A percentile compares a stretch with the other conserved stretches of the same genome.
Conservation (phyloP, 192 early-diverging fungal genomes). For the Backusella circina region DNA sequence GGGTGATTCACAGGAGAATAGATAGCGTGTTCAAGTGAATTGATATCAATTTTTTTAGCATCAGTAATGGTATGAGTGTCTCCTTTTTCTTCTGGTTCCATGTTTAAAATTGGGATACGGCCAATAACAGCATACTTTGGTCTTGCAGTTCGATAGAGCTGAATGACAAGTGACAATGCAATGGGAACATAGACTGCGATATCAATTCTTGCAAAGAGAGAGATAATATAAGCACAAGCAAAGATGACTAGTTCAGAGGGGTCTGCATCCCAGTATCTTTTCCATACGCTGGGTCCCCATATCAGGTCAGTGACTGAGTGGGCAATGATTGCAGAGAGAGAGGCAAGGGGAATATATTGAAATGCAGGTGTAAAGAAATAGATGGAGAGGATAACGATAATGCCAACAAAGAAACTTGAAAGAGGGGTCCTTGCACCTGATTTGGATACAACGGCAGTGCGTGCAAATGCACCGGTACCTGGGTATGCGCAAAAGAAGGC, state of each 20-base stretch:
- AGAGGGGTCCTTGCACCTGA: conserved; percentile 83
- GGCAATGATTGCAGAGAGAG: conserved; percentile 82
- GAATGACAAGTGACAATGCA: conserved; percentile 64
- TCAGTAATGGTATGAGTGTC: neutral
- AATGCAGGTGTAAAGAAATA: conserved; percentile 80
- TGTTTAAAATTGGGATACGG: conserved; percentile 20
- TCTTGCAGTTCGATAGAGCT: conserved; percentile 80
- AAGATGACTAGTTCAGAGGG: conserved; percentile 56
- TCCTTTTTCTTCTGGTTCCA: neutral
- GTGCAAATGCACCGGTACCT: conserved; percentile 91
- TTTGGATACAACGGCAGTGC: conserved; percentile 87
- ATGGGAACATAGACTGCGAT: conserved; percentile 80
- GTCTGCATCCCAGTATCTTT: conserved; percentile 63
- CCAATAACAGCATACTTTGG: conserved; percentile 55
- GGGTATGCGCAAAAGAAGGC: conserved; percentile 88
- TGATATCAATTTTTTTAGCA: neutral
- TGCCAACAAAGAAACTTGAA: conserved; percentile 73
- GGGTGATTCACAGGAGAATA: conserved; percentile 25
- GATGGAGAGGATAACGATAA: conserved; percentile 78
- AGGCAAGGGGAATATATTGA: conserved; percentile 81
- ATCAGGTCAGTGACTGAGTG: conserved; percentile 83
- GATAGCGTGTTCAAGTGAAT: neutral
- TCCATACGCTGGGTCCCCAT: conserved; percentile 52
- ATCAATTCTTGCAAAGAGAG: conserved; percentile 57
- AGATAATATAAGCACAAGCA: conserved; percentile 49